Evolutionary conservation across 805 yeast species (phyloP), one percentile per base, ranked within the genome.

Genomic region (Lachancea quebecensis): DNA sequence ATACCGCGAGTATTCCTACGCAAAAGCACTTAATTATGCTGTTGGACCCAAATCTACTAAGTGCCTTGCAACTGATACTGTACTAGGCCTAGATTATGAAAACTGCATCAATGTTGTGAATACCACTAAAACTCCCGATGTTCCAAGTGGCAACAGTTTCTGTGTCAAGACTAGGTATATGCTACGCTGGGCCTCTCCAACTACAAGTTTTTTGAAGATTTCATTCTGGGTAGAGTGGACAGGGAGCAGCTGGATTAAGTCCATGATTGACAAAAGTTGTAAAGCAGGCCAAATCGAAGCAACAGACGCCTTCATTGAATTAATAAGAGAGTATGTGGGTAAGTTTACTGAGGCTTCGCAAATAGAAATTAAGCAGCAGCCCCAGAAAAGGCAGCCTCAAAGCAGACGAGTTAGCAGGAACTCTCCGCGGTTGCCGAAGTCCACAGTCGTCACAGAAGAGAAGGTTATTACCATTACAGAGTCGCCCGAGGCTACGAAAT

Each of bases 21-120:
- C 76, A 40, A 86, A 86, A 63, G 87, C 83, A 0, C 71, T 93
- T 46, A 79, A 81, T 42, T 89, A 77, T 43, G 77, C 96, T 1
- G 79, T 93, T 32, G 99, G 99, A 0, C 99, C 99, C 10, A 89
- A 87, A 56, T 87, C 91, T 18, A 90, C 99, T 2, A 79, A 74
- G 46, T 86, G 95, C 60, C 48, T 67, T n/a, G 79, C 77, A 12
- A 65, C 63, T 2, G 96, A 89, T 54, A 67, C 72, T 0, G 70
- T 85, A 16, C 76, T 79, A 37, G 65, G 73, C 38, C 65, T 73
- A 55, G 83, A 85, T 55, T 69, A 71, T 42, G 67, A 74, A 4
- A 69, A 71, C 14, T 73, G 73, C 51, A 75, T 87, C 30, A 74
- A 79, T 47, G 79, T 88, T 1, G 66, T 79, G 2, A 78, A 81